Base-by-base conservation (phyloP, 2,329 filamentous ascomycete species). In the Verticillium dahliae region DNA sequence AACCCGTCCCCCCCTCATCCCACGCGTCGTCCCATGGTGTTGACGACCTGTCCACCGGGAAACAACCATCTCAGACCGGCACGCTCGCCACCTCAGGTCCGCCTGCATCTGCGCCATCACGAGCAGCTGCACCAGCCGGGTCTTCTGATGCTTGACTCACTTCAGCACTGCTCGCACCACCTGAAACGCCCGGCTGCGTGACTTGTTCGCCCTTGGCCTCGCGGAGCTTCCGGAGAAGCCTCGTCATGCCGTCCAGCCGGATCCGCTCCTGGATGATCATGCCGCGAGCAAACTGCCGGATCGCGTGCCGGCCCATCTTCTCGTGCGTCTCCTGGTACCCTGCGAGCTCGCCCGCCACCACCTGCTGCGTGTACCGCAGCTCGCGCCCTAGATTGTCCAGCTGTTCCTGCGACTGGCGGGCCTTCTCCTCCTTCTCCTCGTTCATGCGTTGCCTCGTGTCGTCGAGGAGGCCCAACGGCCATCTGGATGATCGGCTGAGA, bases 291-390 rank as follows among this genome's bases (percentile, higher is more conserved):
- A 96, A 85, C 56, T 92, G 87, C 66, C 83, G 85, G 64, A 97
- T 84, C 34, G 91, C 90, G 62, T 84, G 84, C 63, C 87, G 80
- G 1, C 90, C 92, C 76, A 91, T 86, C 69, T 85, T 86, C 67
- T 92, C 91, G 70, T 96, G 87, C 78, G 92, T 85, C 50, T 96
- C 92, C 70, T 97, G 93, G 92, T 95, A 99, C 15, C 91, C 92
- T 0, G 95, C 95, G 61, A 99, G 75, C 76, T 99, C 95, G 1
- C 87, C 84, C 6, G 96, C 94, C 31, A 98, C 94, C 14, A 94
- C 92, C 74, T 96, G 91, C 76, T 97, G 94, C 57, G 93, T 97
- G 74, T 95, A 97, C 58, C 92, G 81, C 61, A 99, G 78, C 74
- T 99, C 95, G 59, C 86, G 86, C 0, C 89, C 88, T n/a, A 97